Evolutionary conservation across 2,329 filamentous ascomycete genomes (phyloP).

Genomic region (Cladophialophora yegresii): DNA sequence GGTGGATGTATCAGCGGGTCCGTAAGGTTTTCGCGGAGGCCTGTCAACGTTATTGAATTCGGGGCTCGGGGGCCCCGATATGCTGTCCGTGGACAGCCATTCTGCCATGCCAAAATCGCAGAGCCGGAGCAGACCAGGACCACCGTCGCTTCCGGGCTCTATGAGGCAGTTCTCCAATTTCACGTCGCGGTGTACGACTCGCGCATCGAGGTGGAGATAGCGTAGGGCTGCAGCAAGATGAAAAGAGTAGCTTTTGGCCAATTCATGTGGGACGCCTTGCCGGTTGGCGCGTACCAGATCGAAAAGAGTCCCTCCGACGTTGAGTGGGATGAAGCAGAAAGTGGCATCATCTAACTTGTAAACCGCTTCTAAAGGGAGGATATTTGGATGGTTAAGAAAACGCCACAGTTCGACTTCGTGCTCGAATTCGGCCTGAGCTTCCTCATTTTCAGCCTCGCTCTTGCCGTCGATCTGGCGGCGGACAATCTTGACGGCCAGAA

Average conservation of each 20-base stretch:
- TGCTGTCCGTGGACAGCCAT: slow-evolving; percentile 61
- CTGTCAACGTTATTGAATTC: slow-evolving; percentile 51
- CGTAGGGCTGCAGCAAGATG: slow-evolving; percentile 66
- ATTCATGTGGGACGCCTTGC: slow-evolving; percentile 52
- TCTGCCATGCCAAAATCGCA: slow-evolving; percentile 72
- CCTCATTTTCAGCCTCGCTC: slow-evolving; percentile 63
- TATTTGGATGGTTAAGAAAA: slow-evolving; percentile 63
- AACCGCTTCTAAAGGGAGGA: slow-evolving; percentile 63
- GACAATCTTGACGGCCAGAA: slow-evolving; percentile 66
- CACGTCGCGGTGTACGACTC: slow-evolving; percentile 67
- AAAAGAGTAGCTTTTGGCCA: slow-evolving; percentile 63
- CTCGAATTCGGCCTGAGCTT: slow-evolving; percentile 66
- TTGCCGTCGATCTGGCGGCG: slow-evolving; percentile 59
- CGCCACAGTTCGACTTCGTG: slow-evolving; percentile 70
- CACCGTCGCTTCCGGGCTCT: slow-evolving; percentile 53
- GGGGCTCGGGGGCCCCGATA: slow-evolving; percentile 51
- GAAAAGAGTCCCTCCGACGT: slow-evolving; percentile 65
- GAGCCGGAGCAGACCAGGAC: slow-evolving; percentile 60
- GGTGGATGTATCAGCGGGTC: slow-evolving; percentile 58
- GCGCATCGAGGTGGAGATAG: slow-evolving; percentile 68
- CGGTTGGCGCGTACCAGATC: slow-evolving; percentile 62
- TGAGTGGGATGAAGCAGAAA: slow-evolving; percentile 67
- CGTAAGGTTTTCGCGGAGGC: slow-evolving; percentile 54
- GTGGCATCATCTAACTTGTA: slow-evolving; percentile 69
- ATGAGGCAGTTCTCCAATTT: slow-evolving; percentile 70